Evolutionary conservation across 169 alveolate species (phyloP).

Genomic region (Plasmodium blacklocki): DNA sequence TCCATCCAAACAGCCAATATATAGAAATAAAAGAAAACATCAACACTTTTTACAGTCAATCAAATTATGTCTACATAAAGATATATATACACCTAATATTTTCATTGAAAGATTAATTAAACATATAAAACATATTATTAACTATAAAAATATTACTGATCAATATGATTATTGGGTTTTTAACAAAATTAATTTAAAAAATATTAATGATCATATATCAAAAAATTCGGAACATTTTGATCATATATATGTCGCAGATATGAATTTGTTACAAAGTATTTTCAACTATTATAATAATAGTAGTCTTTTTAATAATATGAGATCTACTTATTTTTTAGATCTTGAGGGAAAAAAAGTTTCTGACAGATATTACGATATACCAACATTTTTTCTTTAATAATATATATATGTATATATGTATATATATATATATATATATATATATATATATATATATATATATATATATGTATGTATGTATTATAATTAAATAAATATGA

Average conservation of each 20-base stretch:
- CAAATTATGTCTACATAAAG: conserved; percentile 23
- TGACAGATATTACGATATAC: conserved; percentile 1
- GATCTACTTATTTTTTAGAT: conserved; percentile 62
- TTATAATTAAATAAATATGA: too few relatives aligned
- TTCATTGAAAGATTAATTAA: conserved; percentile 15
- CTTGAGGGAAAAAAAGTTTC: conserved; percentile 24
- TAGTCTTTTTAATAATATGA: conserved; percentile 10
- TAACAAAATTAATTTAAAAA: conserved; percentile 18
- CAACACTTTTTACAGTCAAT: conserved; percentile 67
- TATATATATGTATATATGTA: not conserved
- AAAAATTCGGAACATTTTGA: conserved; percentile 7
- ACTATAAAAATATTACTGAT: conserved; percentile 16
- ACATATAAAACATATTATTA: conserved; percentile 16
- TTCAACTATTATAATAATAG: conserved; percentile 20
- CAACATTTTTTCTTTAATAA: conserved; percentile 16
- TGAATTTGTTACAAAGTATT: conserved; percentile 8
- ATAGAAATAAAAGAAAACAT: conserved; percentile 81
- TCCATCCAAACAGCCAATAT: conserved; percentile 80
- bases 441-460: too few relatives aligned
- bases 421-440: too few relatives aligned
- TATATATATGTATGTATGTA: too few relatives aligned
- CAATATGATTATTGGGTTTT: conserved; percentile 23
- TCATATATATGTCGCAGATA: conserved; percentile 8
- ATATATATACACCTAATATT: conserved; percentile 5
- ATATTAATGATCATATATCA: not conserved